phyloP scores from a whole-genome alignment of 2,329 filamentous ascomycete species.

The Aspergillus pseudonomiae region DNA sequence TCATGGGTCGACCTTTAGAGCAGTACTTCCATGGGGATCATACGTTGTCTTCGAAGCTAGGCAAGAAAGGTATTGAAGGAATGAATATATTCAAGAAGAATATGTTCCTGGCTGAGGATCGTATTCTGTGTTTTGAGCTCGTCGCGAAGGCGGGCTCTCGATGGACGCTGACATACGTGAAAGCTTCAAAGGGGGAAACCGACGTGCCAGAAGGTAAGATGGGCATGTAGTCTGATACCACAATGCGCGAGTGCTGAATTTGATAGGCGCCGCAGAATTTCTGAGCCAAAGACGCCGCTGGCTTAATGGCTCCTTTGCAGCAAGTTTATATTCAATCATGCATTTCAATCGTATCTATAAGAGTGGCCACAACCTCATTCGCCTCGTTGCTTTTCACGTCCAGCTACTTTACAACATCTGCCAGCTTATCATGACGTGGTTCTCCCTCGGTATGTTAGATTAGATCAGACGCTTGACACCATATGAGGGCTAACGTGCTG shows the following conservation, averaged over 20 bases:
- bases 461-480: not conserved
- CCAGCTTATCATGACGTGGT: conserved; percentile 90
- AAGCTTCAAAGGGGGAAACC: conserved; percentile 97
- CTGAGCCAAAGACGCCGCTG: conserved; percentile 97
- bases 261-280: conserved; percentile 73
- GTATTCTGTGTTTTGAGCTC: conserved; percentile 98
- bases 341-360: conserved; percentile 99
- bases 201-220: conserved; percentile 84
- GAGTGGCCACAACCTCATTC: conserved; percentile 92
- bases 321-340: conserved; percentile 95
- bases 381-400: conserved; percentile 98
- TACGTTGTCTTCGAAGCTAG: conserved; percentile 89
- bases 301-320: conserved; percentile 98
- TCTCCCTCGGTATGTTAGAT: conserved; percentile 59
- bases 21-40: conserved; percentile 99
- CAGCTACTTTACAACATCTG: conserved; percentile 94
- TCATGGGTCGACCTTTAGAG: conserved; percentile 94
- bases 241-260: not conserved
- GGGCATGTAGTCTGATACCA: not conserved
- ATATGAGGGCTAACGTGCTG: conserved; percentile 33
- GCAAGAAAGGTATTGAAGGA: conserved; percentile 98
- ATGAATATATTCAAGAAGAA: conserved; percentile 99
- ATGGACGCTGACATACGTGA: conserved; percentile 98
- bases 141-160: conserved; percentile 98
- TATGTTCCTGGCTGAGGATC: conserved; percentile 99